phyloP scores from a whole-genome alignment of 202 grass and related monocot genomes.

The Digitaria exilis region DNA sequence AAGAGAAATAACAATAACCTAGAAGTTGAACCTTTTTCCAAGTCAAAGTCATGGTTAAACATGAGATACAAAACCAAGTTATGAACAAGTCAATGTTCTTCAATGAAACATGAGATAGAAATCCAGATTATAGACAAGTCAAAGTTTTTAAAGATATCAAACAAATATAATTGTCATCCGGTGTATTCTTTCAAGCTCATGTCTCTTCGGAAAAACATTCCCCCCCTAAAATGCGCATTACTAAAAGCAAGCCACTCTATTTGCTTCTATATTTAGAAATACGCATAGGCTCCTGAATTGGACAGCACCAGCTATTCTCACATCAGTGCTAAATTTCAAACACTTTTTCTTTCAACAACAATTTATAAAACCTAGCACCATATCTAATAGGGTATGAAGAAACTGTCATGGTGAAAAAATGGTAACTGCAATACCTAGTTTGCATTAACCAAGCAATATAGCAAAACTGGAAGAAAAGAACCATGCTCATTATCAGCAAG shows the following conservation, averaged over 20 bases:
- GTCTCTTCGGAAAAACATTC: neutral
- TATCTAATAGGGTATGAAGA: neutral
- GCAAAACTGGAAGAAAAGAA: neutral
- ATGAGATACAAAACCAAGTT: neutral
- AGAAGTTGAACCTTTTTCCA: neutral
- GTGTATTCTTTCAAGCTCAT: slow-evolving; percentile 4
- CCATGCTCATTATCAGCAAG: neutral
- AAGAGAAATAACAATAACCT: neutral
- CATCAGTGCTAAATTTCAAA: neutral
- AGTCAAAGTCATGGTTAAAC: neutral
- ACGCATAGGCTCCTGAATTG: neutral
- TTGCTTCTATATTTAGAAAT: too few species aligned
- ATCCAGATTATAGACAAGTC: neutral
- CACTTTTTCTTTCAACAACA: neutral
- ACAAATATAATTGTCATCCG: neutral
- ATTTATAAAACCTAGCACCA: neutral
- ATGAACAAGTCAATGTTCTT: neutral
- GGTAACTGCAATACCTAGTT: neutral
- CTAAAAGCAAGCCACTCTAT: too few species aligned
- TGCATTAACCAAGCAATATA: neutral
- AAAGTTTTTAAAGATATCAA: neutral
- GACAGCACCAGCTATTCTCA: neutral
- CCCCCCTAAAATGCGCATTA: too few species aligned
- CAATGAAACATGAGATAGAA: neutral
- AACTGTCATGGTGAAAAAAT: slow-evolving; percentile 12